Percentiles rank a stretch among this genome's conserved stretches.
phyloP scores from a whole-genome alignment of 2,329 filamentous ascomycete species.

The Stagonosporopsis vannaccii region DNA sequence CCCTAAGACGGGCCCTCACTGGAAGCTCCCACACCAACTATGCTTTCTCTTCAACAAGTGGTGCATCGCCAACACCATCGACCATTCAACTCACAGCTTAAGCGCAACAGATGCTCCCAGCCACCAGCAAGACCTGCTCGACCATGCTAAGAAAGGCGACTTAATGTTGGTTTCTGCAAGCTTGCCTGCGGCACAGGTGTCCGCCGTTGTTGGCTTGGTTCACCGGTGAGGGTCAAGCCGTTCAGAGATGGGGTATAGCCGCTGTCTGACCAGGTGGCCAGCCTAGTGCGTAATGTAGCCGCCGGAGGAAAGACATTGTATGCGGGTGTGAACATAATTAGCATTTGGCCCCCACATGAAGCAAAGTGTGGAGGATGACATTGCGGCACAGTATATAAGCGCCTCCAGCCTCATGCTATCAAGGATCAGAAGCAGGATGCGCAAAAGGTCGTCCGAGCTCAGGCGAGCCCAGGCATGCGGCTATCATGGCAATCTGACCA shows the following conservation, averaged over 20 bases:
- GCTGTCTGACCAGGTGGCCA: slow-evolving; percentile 33
- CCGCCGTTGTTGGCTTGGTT: slow-evolving; percentile 30
- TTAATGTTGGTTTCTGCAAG: slow-evolving; percentile 32
- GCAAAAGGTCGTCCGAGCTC: background rate
- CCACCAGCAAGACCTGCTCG: slow-evolving; percentile 25
- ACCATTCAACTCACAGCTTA: slow-evolving; percentile 37
- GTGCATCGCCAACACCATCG: slow-evolving; percentile 27
- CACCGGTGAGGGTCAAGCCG: slow-evolving; percentile 30
- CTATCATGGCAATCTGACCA: background rate
- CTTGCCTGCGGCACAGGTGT: slow-evolving; percentile 30
- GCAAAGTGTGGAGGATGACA: slow-evolving; percentile 28
- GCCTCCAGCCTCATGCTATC: slow-evolving; percentile 30
- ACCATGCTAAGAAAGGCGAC: slow-evolving; percentile 36
- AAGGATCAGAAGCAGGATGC: slow-evolving; percentile 5
- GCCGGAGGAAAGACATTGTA: slow-evolving; percentile 31
- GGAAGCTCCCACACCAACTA: slow-evolving; percentile 33
- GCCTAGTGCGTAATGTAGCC: slow-evolving; percentile 31
- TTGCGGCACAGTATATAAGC: slow-evolving; percentile 37
- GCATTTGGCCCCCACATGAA: slow-evolving; percentile 33
- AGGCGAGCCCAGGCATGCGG: background rate
- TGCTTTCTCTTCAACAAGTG: slow-evolving; percentile 29
- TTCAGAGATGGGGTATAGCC: slow-evolving; percentile 37
- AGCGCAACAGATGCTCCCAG: slow-evolving; percentile 29
- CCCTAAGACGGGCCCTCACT: slow-evolving; percentile 32
- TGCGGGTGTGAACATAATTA: slow-evolving; percentile 37